Evolutionary conservation across 805 yeast species (phyloP), one percentile per base, ranked within the genome.

Genomic region (Candida ovalis): DNA sequence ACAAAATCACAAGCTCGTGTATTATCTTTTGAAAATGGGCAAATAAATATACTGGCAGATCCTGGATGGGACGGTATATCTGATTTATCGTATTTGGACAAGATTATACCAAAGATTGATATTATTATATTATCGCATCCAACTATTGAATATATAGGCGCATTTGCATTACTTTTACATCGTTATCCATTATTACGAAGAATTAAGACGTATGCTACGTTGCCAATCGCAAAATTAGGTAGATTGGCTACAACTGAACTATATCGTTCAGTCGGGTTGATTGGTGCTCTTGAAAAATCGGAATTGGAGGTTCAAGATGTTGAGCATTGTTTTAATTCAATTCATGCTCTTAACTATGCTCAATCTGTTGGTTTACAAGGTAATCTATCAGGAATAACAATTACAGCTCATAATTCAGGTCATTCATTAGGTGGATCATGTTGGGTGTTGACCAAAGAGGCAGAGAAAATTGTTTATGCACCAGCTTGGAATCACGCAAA

Each of bases 401-500:
- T 92, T 21, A 83, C 96, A 0, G 96, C 97, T 0, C 82, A 83
- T 56, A 90, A 87, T 63, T 84, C 97, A 0, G 99, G 99, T 3
- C 96, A 88, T 61, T 76, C 96, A 0, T 74, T 94, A 25, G 99
- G 99, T 52, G 98, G 99, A 13, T 81, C 96, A 0, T 80, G 91
- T 41, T 91, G 97, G 97, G 71, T 84, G 33, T 64, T 92, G 10
- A 76, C 78, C 40, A 82, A 83, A 47, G 82, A 85, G 51, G 78
- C 83, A 17, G 97, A 92, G 55, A 84, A 84, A 53, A 70, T 91
- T n/a, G 72, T 92, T 2, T 88, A 89, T 64, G 96, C 96, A 0
- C 90, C 94, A 1, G 81, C 86, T 40, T 94, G 98, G 98, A 92
- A 91, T 64, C 98, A 94, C 62, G 84, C 97, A 1, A 82, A 82